Evolutionary conservation across 257 asterid genomes (phyloP).

Genomic region (Nicotiana benthamiana): DNA sequence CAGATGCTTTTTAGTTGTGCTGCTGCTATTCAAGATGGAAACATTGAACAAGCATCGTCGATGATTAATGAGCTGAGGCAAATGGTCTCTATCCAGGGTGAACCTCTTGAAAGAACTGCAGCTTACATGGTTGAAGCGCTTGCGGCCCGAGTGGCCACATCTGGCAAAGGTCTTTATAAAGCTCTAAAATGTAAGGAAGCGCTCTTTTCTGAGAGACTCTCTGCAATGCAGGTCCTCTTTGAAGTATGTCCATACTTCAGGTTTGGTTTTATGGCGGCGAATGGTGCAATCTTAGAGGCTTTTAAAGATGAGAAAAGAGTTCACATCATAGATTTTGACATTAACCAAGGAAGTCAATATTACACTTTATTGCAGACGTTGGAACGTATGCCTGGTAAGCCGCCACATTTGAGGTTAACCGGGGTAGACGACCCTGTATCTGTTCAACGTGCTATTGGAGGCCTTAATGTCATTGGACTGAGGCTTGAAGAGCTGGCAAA

Average conservation of each 20-base stretch:
- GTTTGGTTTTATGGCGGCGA: constrained; percentile 86
- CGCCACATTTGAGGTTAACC: constrained; percentile 55
- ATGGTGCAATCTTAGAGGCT: constrained; percentile 76
- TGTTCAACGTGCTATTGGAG: constrained; percentile 74
- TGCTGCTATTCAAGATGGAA: constrained; percentile 48
- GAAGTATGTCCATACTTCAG: constrained; percentile 92
- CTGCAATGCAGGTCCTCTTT: constrained; percentile 96
- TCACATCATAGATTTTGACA: constrained; percentile 78
- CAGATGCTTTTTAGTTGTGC: constrained; percentile 76
- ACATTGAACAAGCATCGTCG: constrained; percentile 38
- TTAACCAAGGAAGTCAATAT: constrained; percentile 95
- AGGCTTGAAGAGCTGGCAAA: constrained; percentile 58
- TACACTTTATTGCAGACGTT: constrained; percentile 70
- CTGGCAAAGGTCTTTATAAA: constrained; percentile 85
- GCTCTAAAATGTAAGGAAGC: constrained; percentile 81
- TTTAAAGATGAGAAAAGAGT: constrained; percentile 51
- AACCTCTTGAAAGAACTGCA: constrained; percentile 76
- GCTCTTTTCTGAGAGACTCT: constrained; percentile 63
- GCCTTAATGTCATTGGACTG: constrained; percentile 56
- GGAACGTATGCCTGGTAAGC: constrained; percentile 41
- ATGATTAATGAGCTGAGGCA: constrained; percentile 60
- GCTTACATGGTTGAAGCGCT: constrained; percentile 97
- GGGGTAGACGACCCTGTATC: constrained; percentile 96
- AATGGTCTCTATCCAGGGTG: constrained; percentile 77
- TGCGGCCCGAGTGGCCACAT: constrained; percentile 73